Percentiles rank a stretch among this genome's conserved stretches.
phyloP scores from a whole-genome alignment of 805 yeast genomes.

The Lipomyces orientalis region DNA sequence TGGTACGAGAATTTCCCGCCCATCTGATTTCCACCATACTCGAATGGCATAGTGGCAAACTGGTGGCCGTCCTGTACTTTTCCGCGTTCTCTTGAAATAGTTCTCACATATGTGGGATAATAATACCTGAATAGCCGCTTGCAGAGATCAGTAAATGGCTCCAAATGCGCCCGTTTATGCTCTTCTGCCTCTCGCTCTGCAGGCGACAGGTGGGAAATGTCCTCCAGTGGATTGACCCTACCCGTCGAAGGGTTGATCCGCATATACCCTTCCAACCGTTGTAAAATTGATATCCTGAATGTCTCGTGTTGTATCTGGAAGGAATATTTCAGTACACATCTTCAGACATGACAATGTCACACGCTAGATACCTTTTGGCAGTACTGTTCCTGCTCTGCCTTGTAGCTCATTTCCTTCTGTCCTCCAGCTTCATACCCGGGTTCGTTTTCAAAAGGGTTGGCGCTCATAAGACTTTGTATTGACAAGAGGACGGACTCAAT shows the following conservation, averaged over 20 bases:
- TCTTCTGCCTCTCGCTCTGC: slow-evolving; percentile 1
- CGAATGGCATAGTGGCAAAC: slow-evolving; percentile 23
- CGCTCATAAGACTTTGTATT: slow-evolving; percentile 27
- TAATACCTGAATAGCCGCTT: slow-evolving; percentile 21
- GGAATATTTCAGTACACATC: background rate
- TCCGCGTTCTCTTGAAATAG: slow-evolving; percentile 5
- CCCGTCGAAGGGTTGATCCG: slow-evolving; percentile 7
- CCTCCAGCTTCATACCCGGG: slow-evolving; percentile 21
- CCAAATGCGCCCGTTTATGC: background rate
- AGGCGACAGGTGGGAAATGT: background rate
- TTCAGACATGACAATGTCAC: background rate
- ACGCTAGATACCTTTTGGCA: slow-evolving; percentile 9
- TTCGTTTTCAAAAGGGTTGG: slow-evolving; percentile 29
- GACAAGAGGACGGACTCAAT: slow-evolving; percentile 27
- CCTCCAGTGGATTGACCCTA: background rate
- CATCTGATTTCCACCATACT: slow-evolving; percentile 17
- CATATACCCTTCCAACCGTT: slow-evolving; percentile 24
- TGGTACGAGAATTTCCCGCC: slow-evolving; percentile 14
- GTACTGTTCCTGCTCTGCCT: slow-evolving; percentile 10
- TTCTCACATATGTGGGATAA: slow-evolving; percentile 15
- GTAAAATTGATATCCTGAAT: slow-evolving; percentile 18
- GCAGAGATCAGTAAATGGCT: slow-evolving; percentile 24
- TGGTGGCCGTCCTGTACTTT: background rate
- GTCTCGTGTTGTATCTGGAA: slow-evolving; percentile 27
- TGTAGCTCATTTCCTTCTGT: background rate